Percentiles rank a stretch among this genome's conserved stretches.
These are phyloP conservation scores for Podospora sp. DNA, from an alignment of 495 filamentous ascomycete species.

Conservation along the genomic window DNA sequence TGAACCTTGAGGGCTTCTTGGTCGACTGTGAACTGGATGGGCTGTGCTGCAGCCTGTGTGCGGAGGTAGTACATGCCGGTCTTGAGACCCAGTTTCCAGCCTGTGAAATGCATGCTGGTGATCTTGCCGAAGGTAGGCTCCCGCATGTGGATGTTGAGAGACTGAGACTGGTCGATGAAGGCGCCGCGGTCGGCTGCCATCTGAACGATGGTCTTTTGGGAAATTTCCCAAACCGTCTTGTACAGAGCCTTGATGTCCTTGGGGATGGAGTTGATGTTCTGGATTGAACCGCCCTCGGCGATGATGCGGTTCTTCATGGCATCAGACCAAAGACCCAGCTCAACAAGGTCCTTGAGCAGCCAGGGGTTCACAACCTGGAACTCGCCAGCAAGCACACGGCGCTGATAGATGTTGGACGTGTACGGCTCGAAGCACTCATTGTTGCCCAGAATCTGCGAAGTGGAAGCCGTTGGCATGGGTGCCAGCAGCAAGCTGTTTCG, in stretches of 20 bases:
- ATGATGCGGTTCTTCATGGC: constrained; percentile 99
- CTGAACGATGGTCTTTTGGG: constrained; percentile 91
- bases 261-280: constrained; percentile 94
- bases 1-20: constrained; percentile 90
- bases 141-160: constrained; percentile 98
- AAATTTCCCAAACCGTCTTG: constrained; percentile 99
- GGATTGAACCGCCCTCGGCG: constrained; percentile 91
- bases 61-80: constrained; percentile 99
- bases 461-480: constrained; percentile 96
- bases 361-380: constrained; percentile 99
- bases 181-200: constrained; percentile 98
- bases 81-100: constrained; percentile 98
- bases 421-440: constrained; percentile 99
- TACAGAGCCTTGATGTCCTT: constrained; percentile 94
- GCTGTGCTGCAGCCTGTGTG: constrained; percentile 93
- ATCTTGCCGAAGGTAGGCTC: constrained; percentile 99
- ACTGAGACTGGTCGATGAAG: constrained; percentile 98
- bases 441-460: constrained; percentile 94
- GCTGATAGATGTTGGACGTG: constrained; percentile 99
- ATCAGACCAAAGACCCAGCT: constrained; percentile 97
- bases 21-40: constrained; percentile 99
- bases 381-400: constrained; percentile 95
- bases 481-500: constrained; percentile 94
- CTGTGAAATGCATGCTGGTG: constrained; percentile 98
- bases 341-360: constrained; percentile 96